A percentile compares a stretch with the other conserved stretches of the same genome.
Conservation (phyloP, 2,329 filamentous ascomycete species). For the Penicillium sp. region DNA sequence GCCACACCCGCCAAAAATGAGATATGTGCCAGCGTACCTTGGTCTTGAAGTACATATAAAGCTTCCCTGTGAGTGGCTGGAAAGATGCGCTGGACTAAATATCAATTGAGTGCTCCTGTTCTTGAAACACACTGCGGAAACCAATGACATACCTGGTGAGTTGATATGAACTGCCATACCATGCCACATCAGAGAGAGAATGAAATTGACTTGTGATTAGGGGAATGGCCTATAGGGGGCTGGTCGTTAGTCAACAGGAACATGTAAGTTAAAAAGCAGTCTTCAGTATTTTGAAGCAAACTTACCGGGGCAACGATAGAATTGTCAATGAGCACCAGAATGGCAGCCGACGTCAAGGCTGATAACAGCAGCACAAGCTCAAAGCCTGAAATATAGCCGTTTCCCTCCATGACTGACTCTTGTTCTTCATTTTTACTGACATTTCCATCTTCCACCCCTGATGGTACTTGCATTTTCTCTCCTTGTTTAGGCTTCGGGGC, state of each 20-base stretch:
- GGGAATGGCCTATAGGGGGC: background rate
- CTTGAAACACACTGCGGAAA: background rate
- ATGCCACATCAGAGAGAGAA: slow-evolving; percentile 4
- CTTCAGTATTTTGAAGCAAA: background rate
- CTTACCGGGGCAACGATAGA: slow-evolving; percentile 2
- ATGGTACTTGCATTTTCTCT: too few species aligned
- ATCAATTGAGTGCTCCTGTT: background rate
- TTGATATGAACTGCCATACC: slow-evolving; percentile 7
- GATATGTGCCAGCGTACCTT: background rate
- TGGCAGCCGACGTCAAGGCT: background rate
- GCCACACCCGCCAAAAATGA: background rate
- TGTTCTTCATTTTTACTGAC: too few species aligned
- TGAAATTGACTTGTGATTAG: slow-evolving; percentile 5
- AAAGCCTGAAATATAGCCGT: too few species aligned
- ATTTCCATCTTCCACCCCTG: too few species aligned
- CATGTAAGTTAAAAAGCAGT: background rate
- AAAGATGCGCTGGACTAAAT: background rate
- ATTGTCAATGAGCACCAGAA: slow-evolving; percentile 1
- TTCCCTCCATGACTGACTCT: too few species aligned
- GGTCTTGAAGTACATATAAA: slow-evolving; percentile 1
- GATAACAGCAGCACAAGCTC: too few species aligned
- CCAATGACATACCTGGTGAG: background rate
- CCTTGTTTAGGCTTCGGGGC: too few species aligned
- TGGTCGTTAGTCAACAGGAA: background rate
- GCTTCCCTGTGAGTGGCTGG: background rate